phyloP scores from a whole-genome alignment of 1,139 yeast species.

The Taphrina deformans region DNA sequence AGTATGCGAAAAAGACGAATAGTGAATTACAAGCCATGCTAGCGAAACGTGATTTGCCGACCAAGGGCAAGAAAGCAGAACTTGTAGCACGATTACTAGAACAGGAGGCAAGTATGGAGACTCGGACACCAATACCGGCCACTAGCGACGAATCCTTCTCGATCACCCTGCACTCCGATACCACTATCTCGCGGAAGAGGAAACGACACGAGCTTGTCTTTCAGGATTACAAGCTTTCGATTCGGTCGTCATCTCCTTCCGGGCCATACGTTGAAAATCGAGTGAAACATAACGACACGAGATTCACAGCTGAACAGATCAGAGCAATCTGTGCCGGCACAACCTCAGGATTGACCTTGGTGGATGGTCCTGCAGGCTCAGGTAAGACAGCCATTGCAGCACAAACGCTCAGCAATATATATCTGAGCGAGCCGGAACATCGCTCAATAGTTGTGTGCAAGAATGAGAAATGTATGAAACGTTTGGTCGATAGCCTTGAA shows the following conservation, averaged over 20 bases:
- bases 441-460: constrained; percentile 48
- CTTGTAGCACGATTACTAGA: neutral
- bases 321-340: constrained; percentile 48
- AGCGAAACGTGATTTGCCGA: neutral
- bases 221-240: neutral
- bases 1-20: neutral
- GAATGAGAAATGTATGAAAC: constrained; percentile 24
- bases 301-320: constrained; percentile 42
- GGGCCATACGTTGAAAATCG: constrained; percentile 32
- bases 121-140: neutral
- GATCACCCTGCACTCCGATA: neutral
- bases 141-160: neutral
- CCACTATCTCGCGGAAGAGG: neutral
- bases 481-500: neutral
- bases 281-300: constrained; percentile 8
- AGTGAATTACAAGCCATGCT: neutral
- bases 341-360: constrained; percentile 47
- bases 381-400: constrained; percentile 49
- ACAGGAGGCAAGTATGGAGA: neutral
- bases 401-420: constrained; percentile 42
- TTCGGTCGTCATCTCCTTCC: neutral
- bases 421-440: constrained; percentile 44
- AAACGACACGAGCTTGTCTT: neutral
- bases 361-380: constrained; percentile 54
- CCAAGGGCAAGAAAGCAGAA: constrained; percentile 13